Conservation (phyloP, 176 grass and related monocot genomes). For the Musa troglodytarum region DNA sequence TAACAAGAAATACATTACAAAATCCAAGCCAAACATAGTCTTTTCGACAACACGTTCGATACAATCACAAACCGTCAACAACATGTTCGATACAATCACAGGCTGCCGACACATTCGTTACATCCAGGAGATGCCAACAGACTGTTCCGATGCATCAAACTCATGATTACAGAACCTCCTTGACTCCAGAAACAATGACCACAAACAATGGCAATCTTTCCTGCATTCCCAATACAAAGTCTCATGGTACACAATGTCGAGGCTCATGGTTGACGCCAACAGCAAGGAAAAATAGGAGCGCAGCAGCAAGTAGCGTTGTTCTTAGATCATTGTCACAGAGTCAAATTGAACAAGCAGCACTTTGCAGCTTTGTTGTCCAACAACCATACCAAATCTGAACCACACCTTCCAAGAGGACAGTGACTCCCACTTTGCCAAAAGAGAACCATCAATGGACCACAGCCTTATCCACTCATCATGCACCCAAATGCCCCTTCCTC, state of each 20-base stretch:
- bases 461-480: conserved; percentile 1
- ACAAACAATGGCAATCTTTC: background rate
- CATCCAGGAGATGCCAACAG: background rate
- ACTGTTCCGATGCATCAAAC: background rate
- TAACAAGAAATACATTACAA: too few relatives aligned
- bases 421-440: conserved; percentile 5
- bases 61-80: background rate
- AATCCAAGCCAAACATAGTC: too few relatives aligned
- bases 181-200: background rate
- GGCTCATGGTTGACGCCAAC: background rate
- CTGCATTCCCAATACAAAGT: background rate
- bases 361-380: background rate
- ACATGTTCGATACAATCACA: background rate
- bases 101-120: background rate
- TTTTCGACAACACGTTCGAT: background rate
- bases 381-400: background rate
- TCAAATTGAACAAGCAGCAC: background rate
- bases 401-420: background rate
- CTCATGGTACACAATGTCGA: background rate
- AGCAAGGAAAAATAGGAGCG: background rate
- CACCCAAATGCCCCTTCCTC: background rate
- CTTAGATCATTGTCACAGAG: background rate
- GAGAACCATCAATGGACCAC: conserved; percentile 2
- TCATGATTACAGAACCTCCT: background rate
- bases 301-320: background rate